Evolutionary conservation across 495 filamentous ascomycete genomes (phyloP), one percentile per base, ranked within the genome.

Genomic region (Aspergillus hancockii): DNA sequence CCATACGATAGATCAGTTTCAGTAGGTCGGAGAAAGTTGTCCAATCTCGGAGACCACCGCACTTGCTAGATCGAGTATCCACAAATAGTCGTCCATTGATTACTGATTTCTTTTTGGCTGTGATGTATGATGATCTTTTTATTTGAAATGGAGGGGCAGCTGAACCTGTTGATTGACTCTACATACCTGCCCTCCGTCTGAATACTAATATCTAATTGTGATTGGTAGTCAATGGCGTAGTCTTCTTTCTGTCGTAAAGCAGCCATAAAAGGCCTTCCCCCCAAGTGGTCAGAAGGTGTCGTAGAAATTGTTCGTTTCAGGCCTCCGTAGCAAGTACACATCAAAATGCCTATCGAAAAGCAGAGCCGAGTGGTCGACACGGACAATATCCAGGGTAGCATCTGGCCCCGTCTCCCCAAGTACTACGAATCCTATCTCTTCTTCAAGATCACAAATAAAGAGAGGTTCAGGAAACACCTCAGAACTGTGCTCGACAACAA

Each of bases 351-450:
- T 49, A 28, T 56, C 45, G 10, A 16, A 34, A 19, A 41, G 43
- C 25, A 41, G 41, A 8, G 28, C 7, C 45, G 43, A 51, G 2
- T 30, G 41, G 41, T 54, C 21, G 50, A 58, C 36, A 58, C 25
- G 2, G 43, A 57, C 60, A 63, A 66, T 47, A 59, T 66, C 21
- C 63, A 66, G 43, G 60, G 64, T 7, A 46, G 36, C 36, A 60
- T 63, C 21, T 63, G 64, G 63, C 65, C 66, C 16, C 63, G 74
- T 54, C 61, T 76, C 5, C 65, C 71, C n/a, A 75, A 72, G 59
- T 63, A 68, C 52, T 60, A 59, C 43, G 63, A 76, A 54, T 55
- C 55, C 28, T 71, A 64, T 49, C 58, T 57, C 21, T 75, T 75
- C 41, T 76, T 76, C 64, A 57, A 63, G 3, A 67, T 76, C 34